Conservation (phyloP, 1,284 basidiomycete genomes). For the Microbotryomycetes sp. region DNA sequence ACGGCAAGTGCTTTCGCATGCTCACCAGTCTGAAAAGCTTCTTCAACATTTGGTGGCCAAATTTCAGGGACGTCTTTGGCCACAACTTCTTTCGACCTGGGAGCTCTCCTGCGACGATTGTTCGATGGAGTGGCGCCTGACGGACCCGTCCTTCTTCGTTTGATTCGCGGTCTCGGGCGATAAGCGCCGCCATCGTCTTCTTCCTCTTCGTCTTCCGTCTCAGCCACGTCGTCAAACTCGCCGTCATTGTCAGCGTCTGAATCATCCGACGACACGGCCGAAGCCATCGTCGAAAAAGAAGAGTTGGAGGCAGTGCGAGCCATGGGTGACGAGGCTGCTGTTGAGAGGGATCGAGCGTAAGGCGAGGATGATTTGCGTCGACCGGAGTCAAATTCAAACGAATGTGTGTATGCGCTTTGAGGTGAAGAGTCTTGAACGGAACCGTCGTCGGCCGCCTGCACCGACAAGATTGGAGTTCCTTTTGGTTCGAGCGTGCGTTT, state of each 20-base stretch:
- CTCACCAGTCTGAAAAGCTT: constrained; percentile 45
- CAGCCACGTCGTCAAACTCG: constrained; percentile 11
- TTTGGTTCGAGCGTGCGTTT: constrained; percentile 23
- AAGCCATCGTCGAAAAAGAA: neutral
- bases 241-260: neutral
- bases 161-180: constrained; percentile 17
- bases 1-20: neutral
- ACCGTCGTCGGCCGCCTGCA: neutral
- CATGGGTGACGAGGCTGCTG: constrained; percentile 25
- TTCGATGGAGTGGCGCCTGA: constrained; percentile 5
- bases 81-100: constrained; percentile 4
- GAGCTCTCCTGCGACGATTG: neutral
- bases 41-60: constrained; percentile 46
- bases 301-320: constrained; percentile 4
- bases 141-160: constrained; percentile 21
- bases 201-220: constrained; percentile 2
- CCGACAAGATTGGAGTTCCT: neutral
- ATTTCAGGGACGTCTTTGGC: constrained; percentile 43
- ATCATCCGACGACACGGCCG: neutral
- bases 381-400: neutral
- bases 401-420: neutral
- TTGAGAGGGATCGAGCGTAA: constrained; percentile 9
- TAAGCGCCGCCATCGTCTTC: neutral
- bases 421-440: constrained; percentile 2
- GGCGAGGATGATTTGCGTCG: constrained; percentile 15